Percentiles rank a stretch among this genome's conserved stretches.
Conservation (phyloP, 2,329 filamentous ascomycete species). For the Phialophora chinensis region DNA sequence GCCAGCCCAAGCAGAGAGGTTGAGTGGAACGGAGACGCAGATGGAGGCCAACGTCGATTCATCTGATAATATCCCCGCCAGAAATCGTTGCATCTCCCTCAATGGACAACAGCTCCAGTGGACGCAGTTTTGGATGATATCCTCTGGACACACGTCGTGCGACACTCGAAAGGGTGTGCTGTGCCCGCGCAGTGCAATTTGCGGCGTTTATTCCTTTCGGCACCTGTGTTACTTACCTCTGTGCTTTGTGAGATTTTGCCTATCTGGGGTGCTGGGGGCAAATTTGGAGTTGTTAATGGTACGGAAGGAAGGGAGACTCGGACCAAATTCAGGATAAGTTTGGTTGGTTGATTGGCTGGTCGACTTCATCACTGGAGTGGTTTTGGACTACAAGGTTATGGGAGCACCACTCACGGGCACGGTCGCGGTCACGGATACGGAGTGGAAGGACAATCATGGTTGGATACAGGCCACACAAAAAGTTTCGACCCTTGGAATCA, state of each 20-base stretch:
- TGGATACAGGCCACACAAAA: background rate
- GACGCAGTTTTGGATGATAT: background rate
- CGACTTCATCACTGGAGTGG: background rate
- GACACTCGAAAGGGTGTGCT: background rate
- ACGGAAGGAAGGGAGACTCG: background rate
- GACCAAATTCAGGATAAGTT: background rate
- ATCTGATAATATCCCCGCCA: background rate
- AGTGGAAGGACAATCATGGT: background rate
- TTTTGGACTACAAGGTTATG: background rate
- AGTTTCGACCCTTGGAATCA: background rate
- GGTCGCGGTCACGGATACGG: background rate
- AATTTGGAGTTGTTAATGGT: background rate
- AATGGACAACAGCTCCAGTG: background rate
- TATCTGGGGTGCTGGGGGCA: background rate
- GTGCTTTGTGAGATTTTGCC: background rate
- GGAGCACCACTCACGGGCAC: background rate
- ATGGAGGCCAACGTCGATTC: background rate
- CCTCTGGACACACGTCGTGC: background rate
- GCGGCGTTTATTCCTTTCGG: conserved; percentile 5
- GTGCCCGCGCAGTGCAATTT: background rate
- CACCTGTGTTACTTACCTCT: conserved; percentile 12
- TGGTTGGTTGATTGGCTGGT: background rate
- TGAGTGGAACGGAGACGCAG: conserved; percentile 14
- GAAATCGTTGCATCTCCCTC: background rate
- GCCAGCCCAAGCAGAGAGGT: conserved; percentile 50